Percentiles rank a stretch among this genome's conserved stretches.
Evolutionary conservation across 768 basidiomycete species (phyloP).

Genomic region (Podaxis sp.): DNA sequence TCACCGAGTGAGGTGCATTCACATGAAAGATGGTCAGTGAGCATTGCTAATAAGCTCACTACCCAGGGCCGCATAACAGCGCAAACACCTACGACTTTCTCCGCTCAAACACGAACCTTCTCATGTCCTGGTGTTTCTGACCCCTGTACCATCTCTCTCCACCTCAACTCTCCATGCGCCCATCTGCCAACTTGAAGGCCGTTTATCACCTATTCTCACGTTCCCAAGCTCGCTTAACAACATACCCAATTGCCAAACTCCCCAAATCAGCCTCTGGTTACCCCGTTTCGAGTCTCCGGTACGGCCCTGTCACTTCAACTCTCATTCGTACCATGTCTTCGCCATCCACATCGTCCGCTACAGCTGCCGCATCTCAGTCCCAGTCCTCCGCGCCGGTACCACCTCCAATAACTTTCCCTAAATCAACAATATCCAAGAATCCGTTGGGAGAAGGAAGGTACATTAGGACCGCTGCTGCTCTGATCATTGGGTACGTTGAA

Average conservation of each 20-base stretch:
- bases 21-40: neutral
- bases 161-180: neutral
- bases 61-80: neutral
- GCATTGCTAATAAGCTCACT: neutral
- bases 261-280: neutral
- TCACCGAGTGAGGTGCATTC: neutral
- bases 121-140: slow-evolving; percentile 3
- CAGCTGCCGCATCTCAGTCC: slow-evolving; percentile 18
- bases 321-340: slow-evolving; percentile 9
- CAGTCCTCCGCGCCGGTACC: slow-evolving; percentile 11
- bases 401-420: slow-evolving; percentile 37
- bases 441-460: slow-evolving; percentile 67
- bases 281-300: neutral
- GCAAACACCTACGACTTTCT: neutral
- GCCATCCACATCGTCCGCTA: slow-evolving; percentile 22
- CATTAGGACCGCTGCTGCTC: slow-evolving; percentile 72
- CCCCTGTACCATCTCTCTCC: neutral
- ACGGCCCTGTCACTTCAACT: neutral
- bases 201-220: neutral
- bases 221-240: neutral
- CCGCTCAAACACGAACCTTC: neutral
- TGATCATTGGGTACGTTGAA: slow-evolving; percentile 68
- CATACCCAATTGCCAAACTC: neutral
- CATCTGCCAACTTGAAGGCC: neutral
- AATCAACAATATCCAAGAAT: slow-evolving; percentile 61